Evolutionary conservation across 805 yeast species (phyloP), one percentile per base, ranked within the genome.

Genomic region (Ogataea chonburiensis): DNA sequence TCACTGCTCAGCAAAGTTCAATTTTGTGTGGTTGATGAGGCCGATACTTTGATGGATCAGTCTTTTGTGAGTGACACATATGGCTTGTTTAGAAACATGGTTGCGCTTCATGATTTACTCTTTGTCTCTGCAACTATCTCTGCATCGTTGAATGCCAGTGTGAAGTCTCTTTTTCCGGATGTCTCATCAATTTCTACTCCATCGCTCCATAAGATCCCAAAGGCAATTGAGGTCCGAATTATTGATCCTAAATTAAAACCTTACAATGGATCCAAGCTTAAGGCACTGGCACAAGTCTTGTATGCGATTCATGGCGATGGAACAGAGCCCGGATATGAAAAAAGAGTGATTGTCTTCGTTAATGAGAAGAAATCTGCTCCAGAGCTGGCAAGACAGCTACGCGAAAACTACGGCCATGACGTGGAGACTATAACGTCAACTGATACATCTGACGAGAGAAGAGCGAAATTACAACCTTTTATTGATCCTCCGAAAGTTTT

Each of bases 51-150:
- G 38, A 71, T 89, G 78, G 95, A 89, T 55, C 74, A 77, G 34
- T 81, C 93, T 0, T 89, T 88, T 72, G 59, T 79, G 8, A 70
- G 71, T 17, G 79, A 77, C 31, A 85, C 96, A 3, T 71, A 76
- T 43, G 58, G 66, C 2, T 73, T 76, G 1, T 62, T 87, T 10
- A 66, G 60, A 15, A 47, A 60, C 31, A 68, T 79, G 63, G 51
- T 62, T 4, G 72, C 74, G 41, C 61, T 83, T 25, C 69, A 67
- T 30, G 83, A 86, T 43, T 58, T 87, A 15, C 71, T 89, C 0
- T 75, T 91, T 47, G 86, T 91, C 41, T 81, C 95, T 1, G 98
- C 98, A 0, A 91, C 98, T 0, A 81, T 93, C 21, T 95, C 98
- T 1, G 72, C 75, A 19, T 79, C 76, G 40, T 86, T 88, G 54